Percentiles rank a stretch among this genome's conserved stretches.
Conservation (phyloP, 441 rosid species). For the Populus hybrid region DNA sequence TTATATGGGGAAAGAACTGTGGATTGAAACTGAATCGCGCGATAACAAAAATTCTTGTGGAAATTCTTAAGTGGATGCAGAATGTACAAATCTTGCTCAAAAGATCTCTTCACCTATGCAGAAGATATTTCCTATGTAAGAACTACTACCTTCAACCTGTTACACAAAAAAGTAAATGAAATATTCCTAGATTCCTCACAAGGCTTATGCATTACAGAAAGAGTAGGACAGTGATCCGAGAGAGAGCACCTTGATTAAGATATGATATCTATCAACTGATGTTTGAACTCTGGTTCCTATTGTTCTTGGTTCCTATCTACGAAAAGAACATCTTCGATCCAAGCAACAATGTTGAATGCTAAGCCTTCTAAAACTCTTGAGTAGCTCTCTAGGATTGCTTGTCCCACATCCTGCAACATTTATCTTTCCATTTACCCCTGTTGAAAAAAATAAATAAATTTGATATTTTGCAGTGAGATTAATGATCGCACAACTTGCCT, state of each 20-base stretch:
- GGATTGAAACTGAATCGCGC: background rate
- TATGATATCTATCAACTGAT: conserved; percentile 1
- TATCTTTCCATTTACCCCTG: background rate
- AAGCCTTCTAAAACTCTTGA: conserved; percentile 92
- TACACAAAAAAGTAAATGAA: background rate
- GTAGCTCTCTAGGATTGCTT: conserved; percentile 86
- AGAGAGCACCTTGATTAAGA: conserved; percentile 16
- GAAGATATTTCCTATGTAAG: conserved; percentile 6
- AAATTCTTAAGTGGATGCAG: background rate
- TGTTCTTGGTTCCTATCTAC: conserved; percentile 60
- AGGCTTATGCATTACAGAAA: conserved; percentile 7
- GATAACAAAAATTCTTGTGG: background rate
- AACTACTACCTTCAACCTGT: background rate
- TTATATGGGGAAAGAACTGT: background rate
- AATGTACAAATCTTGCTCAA: background rate
- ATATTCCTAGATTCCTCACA: conserved; percentile 5
- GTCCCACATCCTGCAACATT: conserved; percentile 79
- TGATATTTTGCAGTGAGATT: background rate
- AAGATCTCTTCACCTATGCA: background rate
- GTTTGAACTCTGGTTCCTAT: conserved; percentile 3
- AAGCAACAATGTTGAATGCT: conserved; percentile 91
- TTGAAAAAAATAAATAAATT: background rate
- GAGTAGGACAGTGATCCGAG: background rate
- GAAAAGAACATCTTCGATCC: conserved; percentile 90
- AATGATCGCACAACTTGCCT: conserved; percentile 37